Base-by-base conservation (phyloP, 148 eudicot genomes). In the Rhododendron kiyosumense region DNA sequence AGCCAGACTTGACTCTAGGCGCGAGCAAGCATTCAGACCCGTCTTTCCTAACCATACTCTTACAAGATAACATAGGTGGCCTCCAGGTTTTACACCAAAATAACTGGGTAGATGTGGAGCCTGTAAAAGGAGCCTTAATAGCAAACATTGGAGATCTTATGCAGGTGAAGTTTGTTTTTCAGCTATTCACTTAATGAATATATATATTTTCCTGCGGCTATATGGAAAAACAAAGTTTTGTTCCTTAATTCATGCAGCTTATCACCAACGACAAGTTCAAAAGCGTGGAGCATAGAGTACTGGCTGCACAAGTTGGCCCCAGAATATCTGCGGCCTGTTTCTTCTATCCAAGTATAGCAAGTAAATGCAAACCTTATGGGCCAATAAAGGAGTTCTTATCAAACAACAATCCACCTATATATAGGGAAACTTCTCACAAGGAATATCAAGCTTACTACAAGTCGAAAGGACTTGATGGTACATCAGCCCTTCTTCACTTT, bases 271-370 rank as follows among this genome's bases (percentile, higher is more conserved):
- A 91, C 87, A 93, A 90, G 92, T 93, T 94, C 89, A 94, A 85
- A 88, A 96, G 98, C n/a, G 99, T 93, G 78, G 98, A 95, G 88
- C 98, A 94, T 75, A 90, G 96, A 87, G 99, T 96, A 65, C 86
- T 90, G 81, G 91, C 92, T 10, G 74, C 88, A 46, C 80, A 85
- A 67, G 90, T 83, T 34, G 92, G 95, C 61, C 95, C 96, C 18
- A 91, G 99, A 87, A 88, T 92, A 80, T 95, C 99, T 48, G 94
- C 91, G 2, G 99, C 95, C 0, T 89, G 95, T 81, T 94, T 95
- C 89, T 93, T 94, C 85, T 93, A 89, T 83, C 97, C 97, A 32
- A 93, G 97, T 84, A 81, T 77, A 79, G 84, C 84, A 73, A 91
- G 84, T 46, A 88, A 71, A 83, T 59, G 28, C 24, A 86, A 78